phyloP scores from a whole-genome alignment of 176 grass and related monocot genomes.

The Aegilops sharonensis region DNA sequence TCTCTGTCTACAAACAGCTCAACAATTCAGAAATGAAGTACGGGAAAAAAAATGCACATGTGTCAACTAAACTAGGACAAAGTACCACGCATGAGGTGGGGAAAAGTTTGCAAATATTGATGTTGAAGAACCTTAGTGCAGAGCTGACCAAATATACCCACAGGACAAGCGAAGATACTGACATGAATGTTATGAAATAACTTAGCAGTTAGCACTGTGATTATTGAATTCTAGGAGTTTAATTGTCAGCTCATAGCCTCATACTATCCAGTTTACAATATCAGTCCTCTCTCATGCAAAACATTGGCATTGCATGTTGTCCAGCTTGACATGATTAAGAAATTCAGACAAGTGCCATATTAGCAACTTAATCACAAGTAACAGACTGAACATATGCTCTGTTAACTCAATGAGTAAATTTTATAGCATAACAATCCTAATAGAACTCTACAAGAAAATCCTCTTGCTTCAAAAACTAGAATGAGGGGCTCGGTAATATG shows the following conservation, averaged over 20 bases:
- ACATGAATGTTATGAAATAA: neutral
- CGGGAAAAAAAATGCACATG: neutral
- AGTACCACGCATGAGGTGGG: neutral
- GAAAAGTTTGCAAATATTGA: neutral
- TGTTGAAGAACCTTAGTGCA: neutral
- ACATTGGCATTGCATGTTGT: neutral
- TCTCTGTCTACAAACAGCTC: neutral
- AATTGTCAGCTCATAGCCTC: neutral
- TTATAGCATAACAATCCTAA: neutral
- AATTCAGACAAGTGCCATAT: neutral
- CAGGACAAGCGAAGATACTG: neutral
- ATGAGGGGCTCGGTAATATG: neutral
- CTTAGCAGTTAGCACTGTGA: neutral
- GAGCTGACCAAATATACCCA: neutral
- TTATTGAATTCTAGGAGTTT: neutral
- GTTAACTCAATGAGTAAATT: neutral
- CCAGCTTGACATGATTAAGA: neutral
- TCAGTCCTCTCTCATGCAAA: neutral
- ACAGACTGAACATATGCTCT: neutral
- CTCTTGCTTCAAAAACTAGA: neutral
- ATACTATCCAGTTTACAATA: neutral
- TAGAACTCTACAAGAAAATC: neutral
- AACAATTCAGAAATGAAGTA: slow-evolving; percentile 2
- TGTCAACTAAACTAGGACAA: slow-evolving; percentile 10
- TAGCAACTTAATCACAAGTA: neutral